Percentiles rank a stretch among this genome's conserved stretches.
Evolutionary conservation across 176 grass and related monocot genomes (phyloP).

Genomic region (Triticum urartu): DNA sequence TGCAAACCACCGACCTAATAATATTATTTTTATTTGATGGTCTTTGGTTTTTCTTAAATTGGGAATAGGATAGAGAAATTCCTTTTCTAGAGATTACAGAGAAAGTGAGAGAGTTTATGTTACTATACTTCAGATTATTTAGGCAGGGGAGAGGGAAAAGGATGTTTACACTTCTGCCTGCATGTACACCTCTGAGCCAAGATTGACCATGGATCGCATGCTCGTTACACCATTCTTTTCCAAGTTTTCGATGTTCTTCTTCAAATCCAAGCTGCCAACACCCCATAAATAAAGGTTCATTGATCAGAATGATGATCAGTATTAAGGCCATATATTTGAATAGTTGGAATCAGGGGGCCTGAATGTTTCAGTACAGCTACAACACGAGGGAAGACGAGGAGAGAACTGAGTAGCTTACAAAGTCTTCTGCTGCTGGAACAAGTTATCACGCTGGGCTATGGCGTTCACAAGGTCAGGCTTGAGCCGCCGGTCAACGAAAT

Average conservation of each 20-base stretch:
- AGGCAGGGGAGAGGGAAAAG: background rate
- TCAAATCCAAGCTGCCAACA: constrained; percentile 70
- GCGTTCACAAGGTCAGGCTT: constrained; percentile 80
- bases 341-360: background rate
- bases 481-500: constrained; percentile 66
- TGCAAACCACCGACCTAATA: background rate
- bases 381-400: background rate
- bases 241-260: constrained; percentile 84
- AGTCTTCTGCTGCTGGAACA: constrained; percentile 80
- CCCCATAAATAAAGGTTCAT: background rate
- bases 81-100: background rate
- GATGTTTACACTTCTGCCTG: constrained; percentile 83
- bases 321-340: background rate
- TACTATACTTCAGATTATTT: no score
- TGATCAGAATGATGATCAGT: background rate
- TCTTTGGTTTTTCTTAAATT: background rate
- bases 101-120: background rate
- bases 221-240: constrained; percentile 76
- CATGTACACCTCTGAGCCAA: constrained; percentile 92
- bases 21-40: background rate
- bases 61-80: background rate
- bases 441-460: constrained; percentile 61
- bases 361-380: background rate
- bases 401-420: constrained; percentile 55
- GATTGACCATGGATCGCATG: constrained; percentile 85